Evolutionary conservation across 345 rosid genomes (phyloP).

Genomic region (Aquilaria malaccensis): DNA sequence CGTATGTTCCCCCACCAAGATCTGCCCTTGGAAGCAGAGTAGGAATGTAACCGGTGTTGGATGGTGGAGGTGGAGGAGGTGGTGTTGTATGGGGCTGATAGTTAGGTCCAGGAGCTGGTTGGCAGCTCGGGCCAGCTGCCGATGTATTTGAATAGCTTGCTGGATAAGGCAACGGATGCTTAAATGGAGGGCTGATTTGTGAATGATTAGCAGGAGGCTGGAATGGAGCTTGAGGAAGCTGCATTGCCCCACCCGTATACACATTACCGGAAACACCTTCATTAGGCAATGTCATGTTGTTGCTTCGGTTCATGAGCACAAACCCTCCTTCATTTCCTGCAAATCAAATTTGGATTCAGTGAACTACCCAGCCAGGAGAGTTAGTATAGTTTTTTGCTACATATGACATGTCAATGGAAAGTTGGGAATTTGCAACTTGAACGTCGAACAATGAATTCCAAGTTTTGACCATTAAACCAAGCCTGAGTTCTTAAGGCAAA

Average conservation of each 20-base stretch:
- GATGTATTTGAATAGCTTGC: slow-evolving; percentile 21
- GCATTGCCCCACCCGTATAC: slow-evolving; percentile 15
- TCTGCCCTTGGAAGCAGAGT: slow-evolving; percentile 33
- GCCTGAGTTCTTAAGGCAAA: too few relatives aligned
- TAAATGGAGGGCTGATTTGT: slow-evolving; percentile 19
- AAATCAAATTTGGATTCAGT: slow-evolving; percentile 10
- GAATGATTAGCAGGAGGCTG: slow-evolving; percentile 21
- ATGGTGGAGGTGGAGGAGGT: slow-evolving; percentile 50
- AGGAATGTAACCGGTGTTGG: slow-evolving; percentile 43
- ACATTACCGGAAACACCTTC: slow-evolving; percentile 21
- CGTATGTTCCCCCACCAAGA: slow-evolving; percentile 11
- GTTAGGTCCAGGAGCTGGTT: slow-evolving; percentile 26
- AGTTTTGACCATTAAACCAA: too few relatives aligned
- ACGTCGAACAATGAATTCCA: background rate
- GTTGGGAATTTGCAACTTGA: too few relatives aligned
- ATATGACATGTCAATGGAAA: background rate
- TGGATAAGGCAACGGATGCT: slow-evolving; percentile 24
- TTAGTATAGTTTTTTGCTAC: background rate
- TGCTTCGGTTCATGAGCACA: slow-evolving; percentile 28
- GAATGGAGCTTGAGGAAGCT: slow-evolving; percentile 15
- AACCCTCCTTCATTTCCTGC: slow-evolving; percentile 51
- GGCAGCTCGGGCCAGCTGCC: slow-evolving; percentile 18
- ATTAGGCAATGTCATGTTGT: slow-evolving; percentile 16
- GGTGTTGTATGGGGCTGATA: slow-evolving; percentile 35
- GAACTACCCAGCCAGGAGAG: background rate